phyloP scores from a whole-genome alignment of 306 rosid species.

The Calophaca sinica region DNA sequence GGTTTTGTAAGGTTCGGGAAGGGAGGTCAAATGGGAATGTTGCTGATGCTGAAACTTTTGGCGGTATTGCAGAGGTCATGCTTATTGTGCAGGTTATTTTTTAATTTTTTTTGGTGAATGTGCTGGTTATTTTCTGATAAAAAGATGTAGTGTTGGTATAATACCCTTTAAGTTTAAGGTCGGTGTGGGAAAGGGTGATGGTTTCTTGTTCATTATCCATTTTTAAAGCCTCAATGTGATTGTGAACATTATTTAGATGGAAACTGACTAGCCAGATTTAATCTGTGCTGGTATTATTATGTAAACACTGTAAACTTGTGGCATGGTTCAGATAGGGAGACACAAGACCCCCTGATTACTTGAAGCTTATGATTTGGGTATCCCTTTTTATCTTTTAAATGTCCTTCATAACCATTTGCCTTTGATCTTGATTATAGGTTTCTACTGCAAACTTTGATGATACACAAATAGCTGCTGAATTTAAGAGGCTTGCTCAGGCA shows the following conservation, averaged over 20 bases:
- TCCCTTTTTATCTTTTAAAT: background rate
- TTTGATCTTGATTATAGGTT: conserved; percentile 64
- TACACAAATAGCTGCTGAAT: conserved; percentile 63
- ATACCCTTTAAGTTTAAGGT: background rate
- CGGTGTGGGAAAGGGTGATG: background rate
- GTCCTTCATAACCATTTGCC: conserved; percentile 22
- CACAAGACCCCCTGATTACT: conserved; percentile 10
- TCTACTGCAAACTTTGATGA: conserved; percentile 70
- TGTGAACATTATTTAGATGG: conserved; percentile 9
- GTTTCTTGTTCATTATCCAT: background rate
- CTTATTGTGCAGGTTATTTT: conserved; percentile 88
- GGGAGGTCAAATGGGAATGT: conserved; percentile 70
- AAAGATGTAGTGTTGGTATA: background rate
- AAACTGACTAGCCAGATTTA: conserved; percentile 30
- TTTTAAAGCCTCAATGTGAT: background rate
- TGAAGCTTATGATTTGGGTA: conserved; percentile 26
- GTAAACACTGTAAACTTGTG: conserved; percentile 17
- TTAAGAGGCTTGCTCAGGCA: conserved; percentile 72
- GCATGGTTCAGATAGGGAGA: conserved; percentile 36
- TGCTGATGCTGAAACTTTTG: conserved; percentile 60
- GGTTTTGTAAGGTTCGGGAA: conserved; percentile 79
- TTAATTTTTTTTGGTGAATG: conserved; percentile 11
- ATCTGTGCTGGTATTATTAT: conserved; percentile 16
- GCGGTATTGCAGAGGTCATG: conserved; percentile 80
- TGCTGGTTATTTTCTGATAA: conserved; percentile 55